A percentile compares a stretch with the other conserved stretches of the same genome.
Evolutionary conservation across 2,329 filamentous ascomycete species (phyloP).

Genomic region (Phialophora chinensis): DNA sequence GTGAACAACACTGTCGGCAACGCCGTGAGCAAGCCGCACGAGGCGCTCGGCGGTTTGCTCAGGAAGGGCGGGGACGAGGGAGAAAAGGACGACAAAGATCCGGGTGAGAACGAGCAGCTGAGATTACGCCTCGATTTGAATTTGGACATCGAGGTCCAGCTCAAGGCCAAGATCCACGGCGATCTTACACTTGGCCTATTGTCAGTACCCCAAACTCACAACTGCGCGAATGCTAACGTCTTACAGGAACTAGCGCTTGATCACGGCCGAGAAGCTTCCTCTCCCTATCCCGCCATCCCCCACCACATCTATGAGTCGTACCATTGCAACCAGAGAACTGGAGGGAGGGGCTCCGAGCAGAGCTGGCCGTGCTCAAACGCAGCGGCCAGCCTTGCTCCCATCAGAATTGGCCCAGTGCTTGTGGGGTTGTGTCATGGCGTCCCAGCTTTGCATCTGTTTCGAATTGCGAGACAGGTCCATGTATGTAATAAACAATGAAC

Average conservation of each 20-base stretch:
- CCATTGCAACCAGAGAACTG: background rate
- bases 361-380: conserved; percentile 2
- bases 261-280: background rate
- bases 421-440: conserved; percentile 24
- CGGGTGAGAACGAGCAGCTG: conserved; percentile 47
- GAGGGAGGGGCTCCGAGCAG: background rate
- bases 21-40: conserved; percentile 50
- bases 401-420: conserved; percentile 2
- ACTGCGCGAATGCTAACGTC: conserved; percentile 32
- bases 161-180: conserved; percentile 70
- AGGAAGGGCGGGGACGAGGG: conserved; percentile 46
- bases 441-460: conserved; percentile 27
- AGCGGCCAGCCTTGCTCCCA: conserved; percentile 3
- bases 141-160: conserved; percentile 66
- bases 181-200: conserved; percentile 63
- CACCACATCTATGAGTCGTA: background rate
- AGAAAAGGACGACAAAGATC: conserved; percentile 32
- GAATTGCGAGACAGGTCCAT: conserved; percentile 24
- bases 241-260: conserved; percentile 38
- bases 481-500: conserved; percentile 36
- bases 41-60: conserved; percentile 48
- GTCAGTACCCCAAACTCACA: conserved; percentile 44
- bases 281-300: background rate
- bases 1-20: conserved; percentile 61
- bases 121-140: conserved; percentile 65